These are phyloP conservation scores for Echites panduratus DNA, from an alignment of 257 asterid species.

Conservation along the genomic window DNA sequence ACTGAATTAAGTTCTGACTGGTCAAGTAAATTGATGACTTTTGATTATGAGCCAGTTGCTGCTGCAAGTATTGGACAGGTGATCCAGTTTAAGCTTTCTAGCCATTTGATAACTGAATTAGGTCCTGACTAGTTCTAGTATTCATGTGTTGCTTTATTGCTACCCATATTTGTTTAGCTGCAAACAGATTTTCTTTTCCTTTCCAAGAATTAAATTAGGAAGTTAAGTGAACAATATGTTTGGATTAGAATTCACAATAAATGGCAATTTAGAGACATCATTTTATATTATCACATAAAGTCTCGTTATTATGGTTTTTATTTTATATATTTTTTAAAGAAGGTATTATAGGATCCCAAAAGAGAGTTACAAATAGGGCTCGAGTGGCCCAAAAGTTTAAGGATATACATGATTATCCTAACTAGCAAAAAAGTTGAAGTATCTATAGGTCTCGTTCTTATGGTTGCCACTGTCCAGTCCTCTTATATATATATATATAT, in stretches of 20 bases:
- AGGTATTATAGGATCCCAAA: too few relatives aligned
- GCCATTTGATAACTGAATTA: too few relatives aligned
- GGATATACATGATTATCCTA: too few relatives aligned
- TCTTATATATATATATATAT: neutral
- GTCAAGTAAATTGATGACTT: constrained; percentile 66
- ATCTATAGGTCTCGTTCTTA: neutral
- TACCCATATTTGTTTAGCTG: neutral
- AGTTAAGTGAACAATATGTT: neutral
- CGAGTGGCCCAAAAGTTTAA: too few relatives aligned
- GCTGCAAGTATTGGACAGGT: constrained; percentile 99
- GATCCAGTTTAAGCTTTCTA: constrained; percentile 10
- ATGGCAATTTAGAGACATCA: neutral
- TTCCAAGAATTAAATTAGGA: neutral
- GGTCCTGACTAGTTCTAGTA: neutral
- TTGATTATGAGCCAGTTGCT: constrained; percentile 88
- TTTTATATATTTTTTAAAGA: too few relatives aligned
- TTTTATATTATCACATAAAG: too few relatives aligned
- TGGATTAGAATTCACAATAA: neutral
- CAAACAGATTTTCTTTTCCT: neutral
- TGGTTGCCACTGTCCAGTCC: neutral
- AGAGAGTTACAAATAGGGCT: too few relatives aligned
- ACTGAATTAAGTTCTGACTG: constrained; percentile 77
- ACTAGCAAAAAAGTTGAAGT: too few relatives aligned
- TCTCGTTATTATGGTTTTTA: too few relatives aligned
- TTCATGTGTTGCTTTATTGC: neutral